Base-by-base conservation (phyloP, 352 stramenopile genomes). In the Pythium pyrilobum region DNA sequence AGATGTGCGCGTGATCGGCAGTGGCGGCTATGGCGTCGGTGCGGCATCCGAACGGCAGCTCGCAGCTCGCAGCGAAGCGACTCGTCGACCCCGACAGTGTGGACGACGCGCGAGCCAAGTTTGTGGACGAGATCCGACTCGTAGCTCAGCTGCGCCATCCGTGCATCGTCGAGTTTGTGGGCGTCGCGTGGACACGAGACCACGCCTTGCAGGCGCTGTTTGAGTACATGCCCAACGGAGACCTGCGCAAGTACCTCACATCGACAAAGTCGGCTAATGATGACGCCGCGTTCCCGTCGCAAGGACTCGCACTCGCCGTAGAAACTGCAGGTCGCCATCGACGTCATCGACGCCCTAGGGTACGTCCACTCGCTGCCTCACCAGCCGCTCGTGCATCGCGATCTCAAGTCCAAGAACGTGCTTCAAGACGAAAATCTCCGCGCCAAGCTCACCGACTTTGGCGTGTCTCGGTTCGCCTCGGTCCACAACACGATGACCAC, bases 331-430 rank as follows among this genome's bases (percentile, higher is more conserved):
- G 59, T 54, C 42, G 56, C 56, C 15, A 38, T 45, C n/a, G 61
- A 66, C 29, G 43, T 66, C 15, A 36, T 51, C 16, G 43, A 69
- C 11, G 60, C 45, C 6, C 41, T 69, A 5, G 34, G 38, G 24
- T 66, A 67, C 29, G 31, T 67, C 32, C 62, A 70, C 23, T 61
- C 56, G n/a, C 25, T 62, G 20, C 6, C 11, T 5, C 18, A 56
- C 18, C 40, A 28, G n/a, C 38, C 48, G 24, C 46, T 70, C 25
- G 52, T 70, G 21, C 64, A 76, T 39, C 64, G 64, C 7, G 64
- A 76, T 43, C 50, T 76, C 48, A 72, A 69, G 47, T 73, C 67
- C 16, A 71, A 62, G 40, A 77, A 77, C 36, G 50, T 73, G 8
- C 28, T 77, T 49, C 36, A 74, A 40, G 66, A 44, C 44, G 56